Evolutionary conservation across 1,284 basidiomycete species (phyloP).

Genomic region (Uromyces viciae-fabae): DNA sequence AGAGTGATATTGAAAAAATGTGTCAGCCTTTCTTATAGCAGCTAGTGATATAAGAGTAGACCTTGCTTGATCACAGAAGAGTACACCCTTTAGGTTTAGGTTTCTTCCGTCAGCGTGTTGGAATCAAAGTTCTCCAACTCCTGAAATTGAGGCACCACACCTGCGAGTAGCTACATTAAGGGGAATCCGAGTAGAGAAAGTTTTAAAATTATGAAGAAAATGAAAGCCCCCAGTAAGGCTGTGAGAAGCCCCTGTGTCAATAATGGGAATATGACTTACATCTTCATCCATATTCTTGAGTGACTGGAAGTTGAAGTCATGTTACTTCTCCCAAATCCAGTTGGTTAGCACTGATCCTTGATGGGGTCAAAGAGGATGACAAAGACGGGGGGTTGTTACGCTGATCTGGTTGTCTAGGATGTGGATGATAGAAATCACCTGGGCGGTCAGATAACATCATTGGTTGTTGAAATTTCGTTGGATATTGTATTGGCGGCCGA

Average conservation of each 20-base stretch:
- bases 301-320: background rate
- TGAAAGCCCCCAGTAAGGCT: background rate
- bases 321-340: background rate
- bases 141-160: background rate
- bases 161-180: background rate
- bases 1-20: background rate
- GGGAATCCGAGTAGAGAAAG: background rate
- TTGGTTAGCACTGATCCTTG: too few species aligned
- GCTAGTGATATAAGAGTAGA: background rate
- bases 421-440: too few species aligned
- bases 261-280: background rate
- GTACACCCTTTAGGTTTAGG: background rate
- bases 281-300: background rate
- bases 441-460: too few species aligned
- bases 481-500: too few species aligned
- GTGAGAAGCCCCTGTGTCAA: background rate
- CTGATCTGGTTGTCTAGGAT: too few species aligned
- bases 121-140: background rate
- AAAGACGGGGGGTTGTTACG: too few species aligned
- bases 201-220: background rate
- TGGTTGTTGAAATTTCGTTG: too few species aligned
- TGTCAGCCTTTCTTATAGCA: background rate
- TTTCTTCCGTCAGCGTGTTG: background rate
- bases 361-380: too few species aligned
- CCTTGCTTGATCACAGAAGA: background rate